Base-by-base conservation (phyloP, 2,329 filamentous ascomycete genomes). In the Trichoderma gracile region DNA sequence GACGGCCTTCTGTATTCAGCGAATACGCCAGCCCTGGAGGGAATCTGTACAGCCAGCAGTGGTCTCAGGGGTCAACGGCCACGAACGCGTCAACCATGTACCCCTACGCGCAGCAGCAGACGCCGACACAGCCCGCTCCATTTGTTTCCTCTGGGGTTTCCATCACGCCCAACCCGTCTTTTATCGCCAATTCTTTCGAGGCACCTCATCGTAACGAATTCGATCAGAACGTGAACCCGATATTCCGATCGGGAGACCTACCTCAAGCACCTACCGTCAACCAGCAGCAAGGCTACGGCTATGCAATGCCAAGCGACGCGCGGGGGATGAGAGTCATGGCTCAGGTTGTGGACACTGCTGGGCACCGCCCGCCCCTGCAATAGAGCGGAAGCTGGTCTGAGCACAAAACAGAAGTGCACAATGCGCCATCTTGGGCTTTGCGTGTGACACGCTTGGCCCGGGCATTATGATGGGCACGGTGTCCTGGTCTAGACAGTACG, bases 21-120 rank as follows among this genome's bases (percentile, higher is more conserved):
- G 82, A 85, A n/a, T 84, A 82, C 50, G 69, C 73, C 25, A 78
- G 73, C 42, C 74, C 80, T 4, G 72, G 78, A 7, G 73, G 75
- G 12, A 71, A 30, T 8, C 30, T 84, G 53, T 84, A 83, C 68
- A 67, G 74, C 7, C 76, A 76, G 30, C 71, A 75, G 10, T 84
- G 81, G 82, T 80, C 79, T 66, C 73, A 78, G 23, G 73, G 73
- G 15, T 80, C 81, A 3, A 75, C 77, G 0, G 75, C 78, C 0
- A 73, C 81, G 0, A 77, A 72, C 42, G 76, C 76, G 2, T 71
- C 80, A 0, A 68, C 80, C 0, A 72, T 84, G 66, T 85, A 84
- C 67, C 70, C 80, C 1, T 83, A 81, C 58, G 74, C 78, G 15
- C 71, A 77, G 7, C 78, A 82, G 59, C 76, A 77, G 23, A 67